Percentiles rank a stretch among this genome's conserved stretches.
These are phyloP conservation scores for Spinacia oleracea DNA, from an alignment of 179 eudicot genomes.

Conservation along the genomic window DNA sequence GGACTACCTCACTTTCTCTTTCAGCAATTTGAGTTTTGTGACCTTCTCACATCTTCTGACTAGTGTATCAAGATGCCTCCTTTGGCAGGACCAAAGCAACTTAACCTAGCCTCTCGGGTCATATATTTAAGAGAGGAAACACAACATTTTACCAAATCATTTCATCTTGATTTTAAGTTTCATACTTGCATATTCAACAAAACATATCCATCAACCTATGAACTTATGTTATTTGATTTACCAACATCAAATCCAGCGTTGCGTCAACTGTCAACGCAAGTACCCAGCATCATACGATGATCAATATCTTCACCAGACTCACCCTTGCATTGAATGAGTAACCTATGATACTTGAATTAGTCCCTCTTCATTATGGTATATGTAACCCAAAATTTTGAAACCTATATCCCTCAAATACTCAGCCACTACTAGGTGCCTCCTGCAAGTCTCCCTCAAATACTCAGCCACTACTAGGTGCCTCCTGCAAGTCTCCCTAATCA, in stretches of 20 bases:
- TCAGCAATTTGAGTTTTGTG: neutral
- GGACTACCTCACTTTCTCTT: neutral
- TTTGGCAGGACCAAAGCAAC: neutral
- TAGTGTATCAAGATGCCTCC: neutral
- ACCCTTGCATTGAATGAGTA: neutral
- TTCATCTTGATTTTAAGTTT: neutral
- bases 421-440: neutral
- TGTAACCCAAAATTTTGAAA: neutral
- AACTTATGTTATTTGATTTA: neutral
- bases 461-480: neutral
- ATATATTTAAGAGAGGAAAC: neutral
- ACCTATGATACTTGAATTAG: neutral
- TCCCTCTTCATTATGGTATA: neutral
- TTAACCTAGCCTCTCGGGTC: neutral
- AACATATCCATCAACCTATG: neutral
- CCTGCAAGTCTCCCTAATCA: neutral
- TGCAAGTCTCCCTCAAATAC: neutral
- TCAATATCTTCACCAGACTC: neutral
- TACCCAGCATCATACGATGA: neutral
- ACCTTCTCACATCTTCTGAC: neutral
- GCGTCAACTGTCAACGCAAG: neutral
- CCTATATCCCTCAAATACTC: neutral
- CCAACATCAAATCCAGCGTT: neutral
- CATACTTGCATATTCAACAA: neutral
- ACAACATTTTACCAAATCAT: neutral